Base-by-base conservation (phyloP, 306 rosid genomes). In the Pyrus betulifolia region DNA sequence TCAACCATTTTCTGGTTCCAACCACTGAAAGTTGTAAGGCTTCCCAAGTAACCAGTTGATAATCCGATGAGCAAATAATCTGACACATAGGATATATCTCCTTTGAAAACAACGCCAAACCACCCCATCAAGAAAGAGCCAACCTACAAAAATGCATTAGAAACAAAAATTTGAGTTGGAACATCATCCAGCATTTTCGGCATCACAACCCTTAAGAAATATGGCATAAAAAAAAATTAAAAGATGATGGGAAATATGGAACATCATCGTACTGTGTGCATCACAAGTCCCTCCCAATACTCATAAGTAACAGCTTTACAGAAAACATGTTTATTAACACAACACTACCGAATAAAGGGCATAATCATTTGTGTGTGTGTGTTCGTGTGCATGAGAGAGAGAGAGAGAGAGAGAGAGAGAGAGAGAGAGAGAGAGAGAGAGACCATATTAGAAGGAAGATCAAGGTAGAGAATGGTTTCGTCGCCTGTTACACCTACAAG, bases 1-100 rank as follows among this genome's bases (percentile, higher is more conserved):
- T 93, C 90, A 76, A 93, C 85, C 98, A 93, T 93, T 76, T 91
- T 85, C 86, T 93, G 97, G 80, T 93, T 91, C 98, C 97, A 93
- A 79, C 96, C 91, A 30, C 97, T 91, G 85, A 93, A 93, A 8
- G 98, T 93, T 75, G 98, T 91, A 45, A 91, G 93, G 88, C 97
- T 93, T 71, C 98, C 97, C 67, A 93, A 80, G 83, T 87, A 93
- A 78, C 98, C 98, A 14, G 97, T 93, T n/a, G 93, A 77, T 57
- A 91, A 64, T 72, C 90, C 97, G 65, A 93, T 86, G 28, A 91
- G 86, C 33, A 93, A 80, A 87, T 86, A 88, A 76, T 93, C 90
- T 60, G 97, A 91, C 54, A 88, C 70, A 1, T 40, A 42, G 46
- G 87, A 79, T 79, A 91, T 90, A 79, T 91, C 88, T 58, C 67